Percentiles rank a stretch among this genome's conserved stretches.
Evolutionary conservation across 1,284 basidiomycete genomes (phyloP).

Genomic region (Peniophora sp.): DNA sequence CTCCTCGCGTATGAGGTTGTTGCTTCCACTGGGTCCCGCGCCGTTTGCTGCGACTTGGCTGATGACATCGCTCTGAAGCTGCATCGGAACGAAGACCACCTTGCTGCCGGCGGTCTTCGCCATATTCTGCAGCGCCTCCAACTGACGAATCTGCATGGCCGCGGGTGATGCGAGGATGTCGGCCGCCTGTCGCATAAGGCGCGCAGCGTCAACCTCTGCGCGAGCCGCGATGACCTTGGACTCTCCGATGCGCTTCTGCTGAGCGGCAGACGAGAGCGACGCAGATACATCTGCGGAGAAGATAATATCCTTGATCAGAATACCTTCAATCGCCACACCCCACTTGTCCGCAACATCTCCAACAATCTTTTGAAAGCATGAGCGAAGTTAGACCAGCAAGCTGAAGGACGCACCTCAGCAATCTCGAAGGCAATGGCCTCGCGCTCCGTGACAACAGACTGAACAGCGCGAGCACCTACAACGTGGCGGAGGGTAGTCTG

Average conservation of each 20-base stretch:
- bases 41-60: conserved; percentile 32
- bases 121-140: conserved; percentile 78
- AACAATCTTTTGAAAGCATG: conserved; percentile 46
- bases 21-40: conserved; percentile 9
- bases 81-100: conserved; percentile 94
- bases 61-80: conserved; percentile 67
- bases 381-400: too few species aligned
- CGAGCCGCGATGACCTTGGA: conserved; percentile 93
- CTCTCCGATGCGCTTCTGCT: conserved; percentile 93
- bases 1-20: conserved; percentile 30
- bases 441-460: conserved; percentile 85
- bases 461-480: conserved; percentile 83
- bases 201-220: conserved; percentile 91
- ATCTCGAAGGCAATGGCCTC: conserved; percentile 96
- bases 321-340: conserved; percentile 93
- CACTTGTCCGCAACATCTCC: conserved; percentile 83
- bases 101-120: conserved; percentile 75
- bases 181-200: conserved; percentile 90
- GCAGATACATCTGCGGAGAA: conserved; percentile 91
- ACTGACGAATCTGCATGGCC: conserved; percentile 95
- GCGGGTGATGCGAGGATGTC: conserved; percentile 89
- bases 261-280: conserved; percentile 87
- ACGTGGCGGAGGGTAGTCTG: conserved; percentile 95
- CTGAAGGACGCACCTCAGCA: conserved; percentile 41
- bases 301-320: conserved; percentile 91